Percentiles rank a stretch among this genome's conserved stretches.
phyloP scores from a whole-genome alignment of 2,329 filamentous ascomycete species.

The Fusarium musae region DNA sequence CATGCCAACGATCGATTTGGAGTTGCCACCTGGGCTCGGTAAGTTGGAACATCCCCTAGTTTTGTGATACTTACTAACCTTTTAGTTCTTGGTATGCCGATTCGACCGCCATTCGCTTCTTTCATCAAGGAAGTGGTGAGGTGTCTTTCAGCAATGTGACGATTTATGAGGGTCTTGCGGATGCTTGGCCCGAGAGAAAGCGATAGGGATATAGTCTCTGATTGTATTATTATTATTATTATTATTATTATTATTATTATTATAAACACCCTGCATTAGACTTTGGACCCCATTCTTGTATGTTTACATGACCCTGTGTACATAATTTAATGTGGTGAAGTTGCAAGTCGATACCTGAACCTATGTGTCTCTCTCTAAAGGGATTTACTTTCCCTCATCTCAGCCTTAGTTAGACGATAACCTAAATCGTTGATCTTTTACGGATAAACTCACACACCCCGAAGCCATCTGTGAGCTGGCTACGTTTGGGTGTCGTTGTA shows the following conservation, averaged over 20 bases:
- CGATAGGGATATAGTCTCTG: slow-evolving; percentile 4
- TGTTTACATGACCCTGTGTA: not conserved
- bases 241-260: not conserved
- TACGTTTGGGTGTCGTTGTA: no score
- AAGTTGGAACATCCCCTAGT: slow-evolving; percentile 26
- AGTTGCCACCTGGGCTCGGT: slow-evolving; percentile 56
- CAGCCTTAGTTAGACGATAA: no score
- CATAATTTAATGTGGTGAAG: not conserved
- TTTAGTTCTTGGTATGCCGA: slow-evolving; percentile 50
- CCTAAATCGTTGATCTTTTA: no score
- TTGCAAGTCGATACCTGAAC: not conserved
- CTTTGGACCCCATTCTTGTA: not conserved
- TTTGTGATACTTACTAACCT: slow-evolving; percentile 25
- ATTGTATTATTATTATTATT: not conserved
- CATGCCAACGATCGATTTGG: slow-evolving; percentile 56
- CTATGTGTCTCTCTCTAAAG: not conserved
- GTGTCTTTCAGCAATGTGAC: slow-evolving; percentile 48
- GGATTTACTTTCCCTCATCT: not conserved
- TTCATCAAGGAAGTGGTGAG: slow-evolving; percentile 47
- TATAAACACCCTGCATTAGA: not conserved
- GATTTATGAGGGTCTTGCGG: slow-evolving; percentile 51
- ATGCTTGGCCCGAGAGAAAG: slow-evolving; percentile 51
- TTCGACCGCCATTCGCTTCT: slow-evolving; percentile 51
- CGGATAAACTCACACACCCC: not conserved
- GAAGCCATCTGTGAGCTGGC: not conserved